Conservation (phyloP, 2,329 filamentous ascomycete species). For the Hymenoscyphus scutula region DNA sequence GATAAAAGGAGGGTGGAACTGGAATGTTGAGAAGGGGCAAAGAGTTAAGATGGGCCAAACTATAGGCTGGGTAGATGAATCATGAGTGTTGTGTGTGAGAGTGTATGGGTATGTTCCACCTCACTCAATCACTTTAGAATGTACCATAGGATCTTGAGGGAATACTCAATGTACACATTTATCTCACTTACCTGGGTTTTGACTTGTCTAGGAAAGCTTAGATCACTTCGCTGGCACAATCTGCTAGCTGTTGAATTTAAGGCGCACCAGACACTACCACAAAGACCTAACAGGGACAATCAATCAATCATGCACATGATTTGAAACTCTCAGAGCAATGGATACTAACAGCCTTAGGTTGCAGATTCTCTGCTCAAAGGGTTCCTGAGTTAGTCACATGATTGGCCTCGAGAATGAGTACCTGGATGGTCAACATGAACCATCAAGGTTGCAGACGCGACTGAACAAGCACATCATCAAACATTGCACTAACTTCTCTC, state of each 20-base stretch:
- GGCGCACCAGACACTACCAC: no score
- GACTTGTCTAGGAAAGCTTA: neutral
- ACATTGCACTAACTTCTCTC: neutral
- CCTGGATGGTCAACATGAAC: neutral
- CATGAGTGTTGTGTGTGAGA: constrained; percentile 17
- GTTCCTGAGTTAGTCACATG: neutral
- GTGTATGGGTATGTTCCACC: neutral
- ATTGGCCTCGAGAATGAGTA: neutral
- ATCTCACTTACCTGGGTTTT: neutral
- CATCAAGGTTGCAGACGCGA: neutral
- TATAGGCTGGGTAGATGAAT: constrained; percentile 69
- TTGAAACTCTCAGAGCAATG: no score
- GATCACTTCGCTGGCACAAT: neutral
- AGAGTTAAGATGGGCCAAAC: constrained; percentile 86
- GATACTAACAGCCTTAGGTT: no score
- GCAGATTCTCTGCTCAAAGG: no score
- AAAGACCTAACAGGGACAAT: no score
- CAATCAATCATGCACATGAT: no score
- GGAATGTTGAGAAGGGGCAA: constrained; percentile 84
- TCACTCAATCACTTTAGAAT: neutral
- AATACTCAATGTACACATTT: neutral
- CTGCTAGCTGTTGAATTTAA: no score
- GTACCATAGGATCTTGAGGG: neutral
- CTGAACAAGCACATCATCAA: neutral
- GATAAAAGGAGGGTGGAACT: constrained; percentile 71